phyloP scores from a whole-genome alignment of 192 early-diverging fungal species.

The Dispira simplex region DNA sequence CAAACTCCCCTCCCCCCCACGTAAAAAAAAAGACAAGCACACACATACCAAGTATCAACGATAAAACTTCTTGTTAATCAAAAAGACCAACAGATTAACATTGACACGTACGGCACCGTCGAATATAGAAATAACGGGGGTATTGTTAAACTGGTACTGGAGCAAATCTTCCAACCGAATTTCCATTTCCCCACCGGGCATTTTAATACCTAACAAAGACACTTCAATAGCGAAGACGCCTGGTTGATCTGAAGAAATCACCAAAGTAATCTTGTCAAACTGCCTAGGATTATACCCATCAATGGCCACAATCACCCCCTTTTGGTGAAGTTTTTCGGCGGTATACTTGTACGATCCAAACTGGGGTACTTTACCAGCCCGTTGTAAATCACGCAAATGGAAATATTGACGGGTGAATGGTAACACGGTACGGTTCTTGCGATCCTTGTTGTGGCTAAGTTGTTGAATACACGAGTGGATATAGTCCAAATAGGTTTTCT shows the following conservation, averaged over 20 bases:
- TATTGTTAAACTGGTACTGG: constrained; percentile 86
- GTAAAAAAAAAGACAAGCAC: no score
- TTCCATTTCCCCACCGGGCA: constrained; percentile 57
- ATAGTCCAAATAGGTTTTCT: constrained; percentile 81
- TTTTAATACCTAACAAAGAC: constrained; percentile 49
- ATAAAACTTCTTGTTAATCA: constrained; percentile 95
- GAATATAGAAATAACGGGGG: constrained; percentile 79
- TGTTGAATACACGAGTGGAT: constrained; percentile 79
- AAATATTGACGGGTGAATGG: constrained; percentile 93
- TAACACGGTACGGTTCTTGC: constrained; percentile 37
- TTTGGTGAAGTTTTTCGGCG: constrained; percentile 80
- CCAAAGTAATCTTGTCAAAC: constrained; percentile 78
- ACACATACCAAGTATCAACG: constrained; percentile 7
- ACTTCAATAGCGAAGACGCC: constrained; percentile 87
- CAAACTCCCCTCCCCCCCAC: no score
- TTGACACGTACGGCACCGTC: constrained; percentile 89
- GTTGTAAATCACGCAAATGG: constrained; percentile 74
- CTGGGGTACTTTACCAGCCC: constrained; percentile 67
- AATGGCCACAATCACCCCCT: constrained; percentile 80
- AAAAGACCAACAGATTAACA: constrained; percentile 85
- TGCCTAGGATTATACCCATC: constrained; percentile 69
- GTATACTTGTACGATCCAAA: constrained; percentile 99
- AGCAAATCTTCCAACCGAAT: constrained; percentile 84
- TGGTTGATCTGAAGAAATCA: constrained; percentile 80
- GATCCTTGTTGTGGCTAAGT: constrained; percentile 41